Percentiles rank a stretch among this genome's conserved stretches.
phyloP scores from a whole-genome alignment of 2,329 filamentous ascomycete species.

The Alternaria gansuensis region DNA sequence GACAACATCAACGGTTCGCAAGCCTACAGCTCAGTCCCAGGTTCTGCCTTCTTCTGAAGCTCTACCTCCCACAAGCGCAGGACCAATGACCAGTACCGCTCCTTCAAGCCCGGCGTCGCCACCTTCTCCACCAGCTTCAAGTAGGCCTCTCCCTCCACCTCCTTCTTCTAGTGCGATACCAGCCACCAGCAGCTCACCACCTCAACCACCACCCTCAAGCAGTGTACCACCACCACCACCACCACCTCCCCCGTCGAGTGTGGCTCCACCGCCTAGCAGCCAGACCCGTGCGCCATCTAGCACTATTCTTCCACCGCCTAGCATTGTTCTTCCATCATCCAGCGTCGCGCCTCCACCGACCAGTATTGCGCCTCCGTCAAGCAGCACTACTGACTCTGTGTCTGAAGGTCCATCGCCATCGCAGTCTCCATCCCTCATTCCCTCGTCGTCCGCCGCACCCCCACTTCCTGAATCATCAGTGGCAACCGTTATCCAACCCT shows the following conservation, averaged over 20 bases:
- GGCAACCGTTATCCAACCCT: background rate
- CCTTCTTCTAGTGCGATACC: conserved; percentile 25
- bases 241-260: conserved; percentile 23
- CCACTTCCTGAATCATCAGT: conserved; percentile 3
- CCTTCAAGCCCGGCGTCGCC: conserved; percentile 12
- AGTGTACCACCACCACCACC: conserved; percentile 20
- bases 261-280: conserved; percentile 18
- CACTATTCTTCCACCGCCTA: conserved; percentile 15
- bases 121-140: conserved; percentile 19
- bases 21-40: background rate
- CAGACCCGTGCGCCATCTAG: conserved; percentile 21
- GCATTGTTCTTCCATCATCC: conserved; percentile 7
- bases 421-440: conserved; percentile 9
- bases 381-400: conserved; percentile 35
- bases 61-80: conserved; percentile 17
- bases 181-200: conserved; percentile 5
- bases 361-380: conserved; percentile 29
- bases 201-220: conserved; percentile 9
- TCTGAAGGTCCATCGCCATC: conserved; percentile 29
- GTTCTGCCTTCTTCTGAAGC: conserved; percentile 8
- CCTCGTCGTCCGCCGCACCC: conserved; percentile 6
- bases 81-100: background rate
- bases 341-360: conserved; percentile 17
- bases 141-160: conserved; percentile 20
- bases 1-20: conserved; percentile 8